Percentiles rank a stretch among this genome's conserved stretches.
These are phyloP conservation scores for Hibiscus trionum DNA, from an alignment of 345 rosid species.

Conservation along the genomic window DNA sequence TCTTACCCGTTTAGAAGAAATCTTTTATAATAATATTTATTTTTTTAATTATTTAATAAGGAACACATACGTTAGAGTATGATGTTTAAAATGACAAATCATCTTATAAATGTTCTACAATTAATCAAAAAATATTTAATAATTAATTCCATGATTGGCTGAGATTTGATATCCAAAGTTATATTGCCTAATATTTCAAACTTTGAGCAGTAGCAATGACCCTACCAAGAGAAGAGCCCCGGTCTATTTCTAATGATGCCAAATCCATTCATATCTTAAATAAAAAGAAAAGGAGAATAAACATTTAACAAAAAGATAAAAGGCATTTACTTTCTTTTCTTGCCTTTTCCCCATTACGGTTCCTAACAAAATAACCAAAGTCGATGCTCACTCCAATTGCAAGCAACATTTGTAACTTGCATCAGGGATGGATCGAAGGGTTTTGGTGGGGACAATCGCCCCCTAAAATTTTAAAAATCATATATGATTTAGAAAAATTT, in stretches of 20 bases:
- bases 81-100: too few relatives aligned
- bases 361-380: slow-evolving; percentile 12
- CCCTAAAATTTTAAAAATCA: too few relatives aligned
- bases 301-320: neutral
- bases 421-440: too few relatives aligned
- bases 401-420: neutral
- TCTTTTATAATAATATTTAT: neutral
- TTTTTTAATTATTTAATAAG: too few relatives aligned
- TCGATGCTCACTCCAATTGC: slow-evolving; percentile 13
- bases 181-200: too few relatives aligned
- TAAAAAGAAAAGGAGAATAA: neutral
- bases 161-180: neutral
- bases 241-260: slow-evolving; percentile 5
- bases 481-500: too few relatives aligned
- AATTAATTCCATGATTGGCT: neutral
- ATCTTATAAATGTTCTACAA: too few relatives aligned
- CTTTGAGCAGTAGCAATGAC: too few relatives aligned
- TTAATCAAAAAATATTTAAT: neutral
- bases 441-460: too few relatives aligned
- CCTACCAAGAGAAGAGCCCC: too few relatives aligned
- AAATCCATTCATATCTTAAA: slow-evolving; percentile 2
- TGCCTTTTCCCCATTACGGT: neutral
- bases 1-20: slow-evolving; percentile 15
- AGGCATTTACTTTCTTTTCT: neutral
- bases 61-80: too few relatives aligned